Evolutionary conservation across 2,329 filamentous ascomycete species (phyloP), one percentile per base, ranked within the genome.

Genomic region (Colletotrichum australisinense): DNA sequence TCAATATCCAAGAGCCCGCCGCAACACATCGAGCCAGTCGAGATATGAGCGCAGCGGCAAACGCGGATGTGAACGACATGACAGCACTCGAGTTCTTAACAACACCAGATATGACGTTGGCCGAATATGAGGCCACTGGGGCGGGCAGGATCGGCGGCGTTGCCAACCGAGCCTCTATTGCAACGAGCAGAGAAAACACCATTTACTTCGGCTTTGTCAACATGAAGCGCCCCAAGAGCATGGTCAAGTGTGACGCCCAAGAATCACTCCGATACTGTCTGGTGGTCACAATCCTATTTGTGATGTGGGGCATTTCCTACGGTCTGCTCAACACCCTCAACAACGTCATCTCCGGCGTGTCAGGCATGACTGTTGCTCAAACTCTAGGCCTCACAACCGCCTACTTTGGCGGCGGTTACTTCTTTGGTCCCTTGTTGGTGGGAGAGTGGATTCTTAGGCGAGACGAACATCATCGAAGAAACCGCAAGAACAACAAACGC

Each of bases 221-320:
- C 78, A 91, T 94, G 84, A 85, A 86, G 49, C 85, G 86, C 75
- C 91, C 91, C 3, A 94, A 94, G 81, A 93, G 91, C 78, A 91
- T 95, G 86, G 88, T 94, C 8, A 86, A 90, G 26, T 89, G 91
- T 69, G 90, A 89, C 1, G 87, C 86, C 1, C 80, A 83, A 12
- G 93, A 95, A 75, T 93, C 92, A 0, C 84, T 93, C 76, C 93
- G 91, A 75, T 94, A 94, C 75, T 92, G 93, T 78, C 87, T 89
- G 19, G 86, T 94, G 75, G 94, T 97, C 26, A 94, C 93, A 1
- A 88, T 95, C 7, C 85, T 98, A 0, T 97, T 98, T 83, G 91
- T 97, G 75, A 85, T 98, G 3, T 97, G 95, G 95, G 95, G 95
- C 0, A 93, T 98, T 71, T 95, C 95, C 0, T 98, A 98, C 77